Base-by-base conservation (phyloP, 306 rosid genomes). In the Begonia fuchsioides region DNA sequence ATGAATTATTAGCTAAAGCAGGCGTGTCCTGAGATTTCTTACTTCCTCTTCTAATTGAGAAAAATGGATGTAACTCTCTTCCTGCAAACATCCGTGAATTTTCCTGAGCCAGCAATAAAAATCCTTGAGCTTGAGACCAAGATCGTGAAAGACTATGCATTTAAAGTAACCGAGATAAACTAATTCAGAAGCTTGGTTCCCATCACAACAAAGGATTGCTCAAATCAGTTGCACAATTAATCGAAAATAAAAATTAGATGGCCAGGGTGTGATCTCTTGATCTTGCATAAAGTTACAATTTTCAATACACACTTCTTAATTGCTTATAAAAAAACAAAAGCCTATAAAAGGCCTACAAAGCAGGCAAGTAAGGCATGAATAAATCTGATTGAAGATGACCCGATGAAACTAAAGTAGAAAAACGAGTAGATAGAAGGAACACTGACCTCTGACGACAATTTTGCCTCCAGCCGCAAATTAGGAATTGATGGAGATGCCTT, bases 21-120 rank as follows among this genome's bases (percentile, higher is more conserved):
- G 44, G 63, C 6, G 13, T 48, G 55, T 72, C 83, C 55, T 35
- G 68, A 46, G 15, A 48, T 58, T 75, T 69, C 74, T 61, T 84
- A 50, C 52, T 74, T 7, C 10, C 64, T 54, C 75, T 90, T 44
- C 69, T 57, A 10, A 58, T 51, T 6, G 80, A 60, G 63, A 90
- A 90, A 68, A 75, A 84, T 2, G 97, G 95, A 65, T 84, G 92
- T 19, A 78, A 56, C 67, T 69, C 65, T 62, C 60, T 52, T 39
- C 95, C 95, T 5, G 90, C 80, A 65, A 44, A 81, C 39, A 76
- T 66, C 77, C 71, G 76, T 6, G 82, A 70, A 61, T 71, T 77
- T 72, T 81, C 95, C 95, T 90, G 76, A 60, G 52, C 53, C 49
- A 60, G 50, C 40, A 40, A 41, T 40, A 17, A 54, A 13, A 26